Conservation (phyloP, 495 filamentous ascomycete species). For the Penicillium fimorum region DNA sequence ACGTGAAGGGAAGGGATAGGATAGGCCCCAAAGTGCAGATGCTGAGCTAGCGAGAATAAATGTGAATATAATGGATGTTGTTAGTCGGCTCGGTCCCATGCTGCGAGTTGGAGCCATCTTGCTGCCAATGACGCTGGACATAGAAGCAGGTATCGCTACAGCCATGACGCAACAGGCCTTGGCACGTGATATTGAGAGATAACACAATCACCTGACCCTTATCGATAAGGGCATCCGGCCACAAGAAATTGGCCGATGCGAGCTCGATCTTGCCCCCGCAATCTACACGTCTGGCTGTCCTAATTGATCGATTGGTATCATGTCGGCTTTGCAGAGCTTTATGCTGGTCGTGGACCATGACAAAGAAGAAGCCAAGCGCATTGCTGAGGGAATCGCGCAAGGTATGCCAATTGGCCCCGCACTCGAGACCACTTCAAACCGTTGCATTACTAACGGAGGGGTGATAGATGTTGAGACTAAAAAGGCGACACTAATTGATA, state of each 20-base stretch:
- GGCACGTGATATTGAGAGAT: slow-evolving; percentile 24
- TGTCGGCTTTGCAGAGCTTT: slow-evolving; percentile 65
- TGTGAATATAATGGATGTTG: slow-evolving; percentile 17
- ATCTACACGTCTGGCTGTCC: slow-evolving; percentile 13
- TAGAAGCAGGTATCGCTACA: slow-evolving; percentile 10
- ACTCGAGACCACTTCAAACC: slow-evolving; percentile 9
- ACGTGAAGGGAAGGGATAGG: slow-evolving; percentile 6
- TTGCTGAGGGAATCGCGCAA: slow-evolving; percentile 58
- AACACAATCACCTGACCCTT: slow-evolving; percentile 24
- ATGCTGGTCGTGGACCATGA: slow-evolving; percentile 64
- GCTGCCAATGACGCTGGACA: slow-evolving; percentile 1
- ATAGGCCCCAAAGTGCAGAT: slow-evolving; percentile 20
- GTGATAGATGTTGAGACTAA: slow-evolving; percentile 59
- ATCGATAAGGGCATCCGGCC: slow-evolving; percentile 26
- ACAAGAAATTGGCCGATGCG: slow-evolving; percentile 26
- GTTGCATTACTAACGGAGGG: slow-evolving; percentile 18
- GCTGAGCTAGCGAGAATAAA: slow-evolving; percentile 10
- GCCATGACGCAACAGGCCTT: slow-evolving; percentile 25
- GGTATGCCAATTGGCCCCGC: slow-evolving; percentile 40
- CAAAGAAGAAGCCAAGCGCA: slow-evolving; percentile 56
- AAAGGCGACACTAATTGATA: slow-evolving; percentile 61
- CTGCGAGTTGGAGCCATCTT: slow-evolving; percentile 10
- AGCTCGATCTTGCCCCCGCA: slow-evolving; percentile 10
- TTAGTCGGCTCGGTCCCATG: slow-evolving; percentile 18
- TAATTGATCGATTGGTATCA: slow-evolving; percentile 32